A percentile compares a stretch with the other conserved stretches of the same genome.
Evolutionary conservation across 345 rosid species (phyloP).

Genomic region (Eucalyptus fibrosa): DNA sequence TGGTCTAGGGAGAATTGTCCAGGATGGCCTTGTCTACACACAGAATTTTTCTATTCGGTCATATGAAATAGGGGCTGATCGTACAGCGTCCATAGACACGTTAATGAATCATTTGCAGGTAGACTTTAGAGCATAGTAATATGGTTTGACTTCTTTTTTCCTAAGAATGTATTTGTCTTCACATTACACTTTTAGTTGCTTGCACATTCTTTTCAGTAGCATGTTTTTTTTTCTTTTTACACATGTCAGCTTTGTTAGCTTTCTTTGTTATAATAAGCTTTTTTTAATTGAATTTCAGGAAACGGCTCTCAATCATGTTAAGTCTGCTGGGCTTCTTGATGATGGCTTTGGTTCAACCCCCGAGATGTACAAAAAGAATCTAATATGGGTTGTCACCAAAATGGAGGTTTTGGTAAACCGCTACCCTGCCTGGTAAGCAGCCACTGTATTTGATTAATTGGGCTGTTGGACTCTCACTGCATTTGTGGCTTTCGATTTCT

Average conservation of each 20-base stretch:
- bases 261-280: not conserved
- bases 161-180: not conserved
- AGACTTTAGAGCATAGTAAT: not conserved
- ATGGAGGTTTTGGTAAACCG: constrained; percentile 88
- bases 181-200: not conserved
- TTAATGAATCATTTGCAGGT: constrained; percentile 98
- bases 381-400: constrained; percentile 91
- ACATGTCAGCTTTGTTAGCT: not conserved
- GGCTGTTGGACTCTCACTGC: not conserved
- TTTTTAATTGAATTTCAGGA: constrained; percentile 33
- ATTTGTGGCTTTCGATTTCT: not conserved
- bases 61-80: constrained; percentile 98
- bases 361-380: constrained; percentile 81
- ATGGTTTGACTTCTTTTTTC: not conserved
- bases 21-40: constrained; percentile 75
- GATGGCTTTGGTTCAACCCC: constrained; percentile 97
- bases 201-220: not conserved
- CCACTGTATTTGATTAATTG: not conserved
- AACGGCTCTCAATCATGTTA: constrained; percentile 92
- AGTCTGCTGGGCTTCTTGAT: constrained; percentile 72
- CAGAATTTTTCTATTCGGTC: constrained; percentile 95
- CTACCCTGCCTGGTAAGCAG: constrained; percentile 88
- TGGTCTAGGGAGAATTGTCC: constrained; percentile 86
- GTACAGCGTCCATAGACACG: constrained; percentile 95
- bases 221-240: not conserved